Evolutionary conservation across 1,284 basidiomycete species (phyloP).

Genomic region (Ustanciosporium gigantosporum): DNA sequence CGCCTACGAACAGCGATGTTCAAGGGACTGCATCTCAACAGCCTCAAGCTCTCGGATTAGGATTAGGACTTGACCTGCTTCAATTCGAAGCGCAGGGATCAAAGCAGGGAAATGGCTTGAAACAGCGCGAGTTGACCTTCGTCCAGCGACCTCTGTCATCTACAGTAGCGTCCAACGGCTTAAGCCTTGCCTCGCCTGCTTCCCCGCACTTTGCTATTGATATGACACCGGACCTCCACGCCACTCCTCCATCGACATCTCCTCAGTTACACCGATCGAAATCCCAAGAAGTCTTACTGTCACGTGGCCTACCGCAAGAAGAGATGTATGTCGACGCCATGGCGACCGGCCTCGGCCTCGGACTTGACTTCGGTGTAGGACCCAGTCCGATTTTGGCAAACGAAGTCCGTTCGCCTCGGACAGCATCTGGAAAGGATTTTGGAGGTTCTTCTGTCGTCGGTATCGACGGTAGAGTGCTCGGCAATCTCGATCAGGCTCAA

Average conservation of each 20-base stretch:
- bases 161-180: too few relatives aligned
- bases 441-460: too few relatives aligned
- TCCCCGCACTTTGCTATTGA: constrained; percentile 34
- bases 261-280: constrained; percentile 5
- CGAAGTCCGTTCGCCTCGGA: constrained; percentile 30
- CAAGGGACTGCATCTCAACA: too few relatives aligned
- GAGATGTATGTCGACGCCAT: not conserved
- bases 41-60: too few relatives aligned
- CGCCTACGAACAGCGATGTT: too few relatives aligned
- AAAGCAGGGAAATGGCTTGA: too few relatives aligned
- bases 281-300: constrained; percentile 15
- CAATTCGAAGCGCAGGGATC: too few relatives aligned
- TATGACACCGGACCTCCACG: constrained; percentile 20
- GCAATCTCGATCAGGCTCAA: not conserved
- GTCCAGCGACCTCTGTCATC: too few relatives aligned
- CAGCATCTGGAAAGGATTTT: constrained; percentile 13
- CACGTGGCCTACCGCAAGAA: constrained; percentile 5
- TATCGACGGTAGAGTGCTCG: not conserved
- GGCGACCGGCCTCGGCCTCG: constrained; percentile 3
- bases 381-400: constrained; percentile 30
- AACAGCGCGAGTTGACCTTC: too few relatives aligned
- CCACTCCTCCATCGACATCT: not conserved
- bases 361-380: constrained; percentile 7
- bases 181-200: too few relatives aligned
- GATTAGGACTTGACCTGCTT: too few relatives aligned